These are phyloP conservation scores for Boletus rex-veris DNA, from an alignment of 768 basidiomycete species.

Conservation along the genomic window DNA sequence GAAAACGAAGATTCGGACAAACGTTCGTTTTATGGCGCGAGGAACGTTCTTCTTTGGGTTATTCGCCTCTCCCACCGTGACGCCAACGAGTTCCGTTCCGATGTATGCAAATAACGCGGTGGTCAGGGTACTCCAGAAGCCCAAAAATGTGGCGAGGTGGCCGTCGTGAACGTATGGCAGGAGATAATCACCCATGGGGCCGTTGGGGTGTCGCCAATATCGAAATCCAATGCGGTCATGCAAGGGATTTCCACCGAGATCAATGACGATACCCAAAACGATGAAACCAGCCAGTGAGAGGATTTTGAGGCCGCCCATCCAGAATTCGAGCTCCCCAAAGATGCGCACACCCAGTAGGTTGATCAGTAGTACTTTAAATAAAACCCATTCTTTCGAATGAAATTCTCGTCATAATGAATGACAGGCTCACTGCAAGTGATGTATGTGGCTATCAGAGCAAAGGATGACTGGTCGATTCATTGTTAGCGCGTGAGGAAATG, in stretches of 20 bases:
- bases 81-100: conserved; percentile 76
- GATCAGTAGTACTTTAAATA: conserved; percentile 18
- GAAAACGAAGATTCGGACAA: conserved; percentile 57
- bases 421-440: background rate
- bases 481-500: background rate
- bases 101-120: conserved; percentile 73
- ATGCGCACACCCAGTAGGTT: conserved; percentile 65
- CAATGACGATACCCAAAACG: conserved; percentile 44
- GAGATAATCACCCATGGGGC: conserved; percentile 57
- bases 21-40: conserved; percentile 62
- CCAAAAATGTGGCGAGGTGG: conserved; percentile 54
- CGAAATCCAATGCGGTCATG: conserved; percentile 38
- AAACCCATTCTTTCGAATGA: background rate
- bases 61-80: conserved; percentile 55
- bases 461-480: background rate
- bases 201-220: conserved; percentile 47
- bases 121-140: conserved; percentile 68
- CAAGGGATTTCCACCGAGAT: conserved; percentile 49
- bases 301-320: conserved; percentile 70
- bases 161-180: conserved; percentile 45
- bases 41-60: conserved; percentile 76
- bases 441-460: background rate
- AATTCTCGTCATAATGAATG: background rate
- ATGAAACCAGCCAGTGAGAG: conserved; percentile 9
- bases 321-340: conserved; percentile 74